These are phyloP conservation scores for Sclerotinia minor DNA, from an alignment of 2,329 filamentous ascomycete genomes.

Conservation along the genomic window DNA sequence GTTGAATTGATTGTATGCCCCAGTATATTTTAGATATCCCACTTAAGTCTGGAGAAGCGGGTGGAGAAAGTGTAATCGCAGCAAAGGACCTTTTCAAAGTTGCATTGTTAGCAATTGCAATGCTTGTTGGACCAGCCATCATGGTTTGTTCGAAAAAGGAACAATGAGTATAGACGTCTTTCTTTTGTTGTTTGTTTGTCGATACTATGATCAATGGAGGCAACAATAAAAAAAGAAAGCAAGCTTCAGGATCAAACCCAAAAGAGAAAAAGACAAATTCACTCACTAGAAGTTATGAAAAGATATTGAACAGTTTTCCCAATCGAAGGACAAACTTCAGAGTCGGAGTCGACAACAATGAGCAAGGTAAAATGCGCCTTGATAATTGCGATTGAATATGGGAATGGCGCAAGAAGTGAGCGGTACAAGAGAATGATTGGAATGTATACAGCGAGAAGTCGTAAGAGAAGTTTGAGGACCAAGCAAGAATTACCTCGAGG, in stretches of 20 bases:
- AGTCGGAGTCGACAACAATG: slow-evolving; percentile 12
- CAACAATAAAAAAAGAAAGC: background rate
- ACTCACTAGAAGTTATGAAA: slow-evolving; percentile 21
- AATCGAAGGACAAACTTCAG: slow-evolving; percentile 1
- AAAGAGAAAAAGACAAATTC: background rate
- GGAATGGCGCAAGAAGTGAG: slow-evolving; percentile 3
- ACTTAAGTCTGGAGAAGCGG: slow-evolving; percentile 31
- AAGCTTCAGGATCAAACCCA: background rate
- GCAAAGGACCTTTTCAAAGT: slow-evolving; percentile 39
- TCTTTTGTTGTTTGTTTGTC: slow-evolving; percentile 11
- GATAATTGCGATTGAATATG: slow-evolving; percentile 13
- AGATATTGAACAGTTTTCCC: background rate
- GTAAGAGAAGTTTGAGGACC: slow-evolving; percentile 21
- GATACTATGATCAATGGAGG: background rate
- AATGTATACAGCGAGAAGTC: slow-evolving; percentile 16
- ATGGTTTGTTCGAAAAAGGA: slow-evolving; percentile 18
- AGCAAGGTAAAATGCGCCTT: slow-evolving; percentile 14
- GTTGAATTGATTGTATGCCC: slow-evolving; percentile 12
- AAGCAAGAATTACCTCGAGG: slow-evolving; percentile 21
- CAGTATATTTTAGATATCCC: slow-evolving; percentile 18
- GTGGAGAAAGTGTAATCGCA: slow-evolving; percentile 30
- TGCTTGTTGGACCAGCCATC: slow-evolving; percentile 32
- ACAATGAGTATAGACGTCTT: background rate
- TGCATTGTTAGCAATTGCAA: slow-evolving; percentile 38
- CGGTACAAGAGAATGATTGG: slow-evolving; percentile 19